These are phyloP conservation scores for Fusarium gaditjirri DNA, from an alignment of 2,329 filamentous ascomycete species.

Conservation along the genomic window DNA sequence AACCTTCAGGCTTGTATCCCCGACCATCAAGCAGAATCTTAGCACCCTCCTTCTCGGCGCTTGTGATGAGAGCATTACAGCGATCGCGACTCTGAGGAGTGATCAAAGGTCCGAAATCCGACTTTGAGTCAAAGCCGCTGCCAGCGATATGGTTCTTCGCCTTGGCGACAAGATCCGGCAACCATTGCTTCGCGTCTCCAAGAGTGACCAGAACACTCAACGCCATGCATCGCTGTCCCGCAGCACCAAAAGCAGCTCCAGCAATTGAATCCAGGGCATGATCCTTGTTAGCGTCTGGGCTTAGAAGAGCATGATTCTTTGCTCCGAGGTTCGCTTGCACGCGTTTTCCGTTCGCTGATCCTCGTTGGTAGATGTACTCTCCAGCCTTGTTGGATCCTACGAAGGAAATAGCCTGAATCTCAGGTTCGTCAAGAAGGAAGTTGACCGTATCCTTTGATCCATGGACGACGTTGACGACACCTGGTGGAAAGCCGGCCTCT, in stretches of 20 bases:
- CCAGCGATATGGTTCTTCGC: slow-evolving; percentile 76
- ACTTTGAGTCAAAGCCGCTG: slow-evolving; percentile 79
- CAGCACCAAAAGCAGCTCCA: slow-evolving; percentile 83
- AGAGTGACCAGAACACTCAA: slow-evolving; percentile 80
- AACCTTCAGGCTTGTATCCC: slow-evolving; percentile 73
- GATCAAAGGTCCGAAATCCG: slow-evolving; percentile 81
- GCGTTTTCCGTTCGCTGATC: slow-evolving; percentile 81
- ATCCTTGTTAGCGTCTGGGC: slow-evolving; percentile 85
- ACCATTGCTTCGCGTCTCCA: slow-evolving; percentile 79
- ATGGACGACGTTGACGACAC: slow-evolving; percentile 81
- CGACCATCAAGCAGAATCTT: slow-evolving; percentile 81
- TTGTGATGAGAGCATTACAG: slow-evolving; percentile 77
- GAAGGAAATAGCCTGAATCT: slow-evolving; percentile 83
- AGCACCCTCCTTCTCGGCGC: slow-evolving; percentile 79
- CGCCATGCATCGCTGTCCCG: slow-evolving; percentile 85
- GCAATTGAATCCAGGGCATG: slow-evolving; percentile 81
- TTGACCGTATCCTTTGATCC: slow-evolving; percentile 79
- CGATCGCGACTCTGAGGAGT: slow-evolving; percentile 77
- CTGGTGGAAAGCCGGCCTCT: slow-evolving; percentile 79
- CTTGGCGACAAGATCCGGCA: slow-evolving; percentile 76
- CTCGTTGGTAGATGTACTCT: slow-evolving; percentile 80
- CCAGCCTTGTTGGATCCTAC: slow-evolving; percentile 84
- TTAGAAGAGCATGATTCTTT: slow-evolving; percentile 83
- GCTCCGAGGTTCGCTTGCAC: slow-evolving; percentile 85
- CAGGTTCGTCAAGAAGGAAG: slow-evolving; percentile 81